Base-by-base conservation (phyloP, 371 early-diverging fungal species). In the Mortierella sp. region DNA sequence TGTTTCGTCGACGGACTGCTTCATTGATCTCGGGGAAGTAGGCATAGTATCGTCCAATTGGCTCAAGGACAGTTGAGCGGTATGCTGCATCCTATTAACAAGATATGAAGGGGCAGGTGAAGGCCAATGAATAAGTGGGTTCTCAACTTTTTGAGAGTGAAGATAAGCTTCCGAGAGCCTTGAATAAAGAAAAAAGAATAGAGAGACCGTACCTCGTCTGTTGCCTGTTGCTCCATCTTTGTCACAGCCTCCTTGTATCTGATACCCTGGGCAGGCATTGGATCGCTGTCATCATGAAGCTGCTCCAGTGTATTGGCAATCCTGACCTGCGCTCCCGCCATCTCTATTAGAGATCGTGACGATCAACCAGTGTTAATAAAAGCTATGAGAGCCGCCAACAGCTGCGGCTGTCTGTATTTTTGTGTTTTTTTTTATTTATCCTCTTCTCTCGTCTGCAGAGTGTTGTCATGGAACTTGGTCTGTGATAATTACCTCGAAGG, bases 1-100 rank as follows among this genome's bases (percentile, higher is more conserved):
- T 92, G 62, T 91, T 86, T 28, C 98, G 89, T 62, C 92, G 90
- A 75, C 93, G 94, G 58, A 98, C 94, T 21, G 94, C 92, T 66
- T 96, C 95, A 73, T 95, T 95, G 70, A 96, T 89, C 70, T 95
- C 94, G 5, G 98, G 97, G 79, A 98, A 93, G 64, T 92, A 94
- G n/a, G 91, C 91, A 57, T 91, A 90, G 76, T 92, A 92, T 67
- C 92, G 88, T 23, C 91, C 93, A 44, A 97, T 81, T 7, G 98
- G 97, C 45, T 97, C 94, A 58, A 97, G 70, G 2, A 97, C 96
- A 7, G 97, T 91, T 7, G 89, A 74, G 19, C 93, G 86, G 79
- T 90, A 96, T 21, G 87, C 91, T 7, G 89, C 82, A 74, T 95
- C 96, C 92, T 86, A 87, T 23, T 43, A 59, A 60, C 1, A 80